These are phyloP conservation scores for Mucor sp. DNA, from an alignment of 371 early-diverging fungal species.

Conservation along the genomic window DNA sequence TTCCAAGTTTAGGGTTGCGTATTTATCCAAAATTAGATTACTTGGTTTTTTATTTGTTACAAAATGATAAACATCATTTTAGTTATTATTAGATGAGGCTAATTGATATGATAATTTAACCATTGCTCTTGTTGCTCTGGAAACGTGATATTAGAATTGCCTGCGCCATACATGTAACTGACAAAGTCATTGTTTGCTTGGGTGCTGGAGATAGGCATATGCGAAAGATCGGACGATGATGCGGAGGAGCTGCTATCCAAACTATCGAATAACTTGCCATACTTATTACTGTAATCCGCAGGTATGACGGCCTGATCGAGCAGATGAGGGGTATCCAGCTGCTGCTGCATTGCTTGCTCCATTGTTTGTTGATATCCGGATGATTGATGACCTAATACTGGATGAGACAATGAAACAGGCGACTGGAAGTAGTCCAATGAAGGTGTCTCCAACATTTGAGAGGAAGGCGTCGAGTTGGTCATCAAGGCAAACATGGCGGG, in stretches of 20 bases:
- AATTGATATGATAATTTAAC: background rate
- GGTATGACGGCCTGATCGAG: background rate
- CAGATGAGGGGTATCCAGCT: background rate
- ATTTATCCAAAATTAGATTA: background rate
- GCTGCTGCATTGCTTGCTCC: background rate
- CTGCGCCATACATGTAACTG: background rate
- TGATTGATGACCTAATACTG: background rate
- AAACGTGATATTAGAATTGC: background rate
- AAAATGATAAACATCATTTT: background rate
- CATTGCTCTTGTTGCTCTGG: background rate
- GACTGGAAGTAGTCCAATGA: conserved; percentile 3
- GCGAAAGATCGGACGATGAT: background rate
- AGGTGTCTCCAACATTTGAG: conserved; percentile 3
- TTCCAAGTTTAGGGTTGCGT: background rate
- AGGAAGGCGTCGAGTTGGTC: background rate
- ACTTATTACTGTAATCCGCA: background rate
- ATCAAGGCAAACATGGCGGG: background rate
- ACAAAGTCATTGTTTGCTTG: background rate
- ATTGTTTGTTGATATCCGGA: background rate
- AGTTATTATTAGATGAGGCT: background rate
- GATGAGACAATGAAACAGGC: background rate
- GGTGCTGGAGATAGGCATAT: background rate
- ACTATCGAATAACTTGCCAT: background rate
- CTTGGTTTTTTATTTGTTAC: background rate
- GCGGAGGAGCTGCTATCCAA: background rate